A percentile compares a stretch with the other conserved stretches of the same genome.
Evolutionary conservation across 2,329 filamentous ascomycete species (phyloP).

Genomic region (Sclerotinia trifoliorum): DNA sequence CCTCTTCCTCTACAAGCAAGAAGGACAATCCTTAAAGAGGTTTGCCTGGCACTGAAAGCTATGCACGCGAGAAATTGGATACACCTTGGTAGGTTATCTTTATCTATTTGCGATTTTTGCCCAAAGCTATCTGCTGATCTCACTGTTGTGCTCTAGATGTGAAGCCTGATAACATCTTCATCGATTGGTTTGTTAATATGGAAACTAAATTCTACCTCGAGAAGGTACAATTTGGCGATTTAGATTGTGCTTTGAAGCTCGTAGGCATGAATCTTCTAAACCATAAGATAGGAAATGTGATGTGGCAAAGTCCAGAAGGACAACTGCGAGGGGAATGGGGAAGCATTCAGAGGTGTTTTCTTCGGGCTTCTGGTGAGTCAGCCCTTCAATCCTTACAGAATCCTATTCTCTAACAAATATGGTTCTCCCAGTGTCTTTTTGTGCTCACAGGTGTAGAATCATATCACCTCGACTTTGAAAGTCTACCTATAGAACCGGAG

Average conservation of each 20-base stretch:
- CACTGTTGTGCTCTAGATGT: conserved; percentile 9
- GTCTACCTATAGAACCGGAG: conserved; percentile 33
- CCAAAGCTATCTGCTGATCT: conserved; percentile 10
- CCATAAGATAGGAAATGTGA: conserved; percentile 26
- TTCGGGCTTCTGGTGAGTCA: conserved; percentile 27
- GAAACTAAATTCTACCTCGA: conserved; percentile 7
- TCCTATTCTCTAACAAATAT: conserved; percentile 16
- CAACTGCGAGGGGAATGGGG: conserved; percentile 25
- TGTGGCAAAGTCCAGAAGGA: conserved; percentile 28
- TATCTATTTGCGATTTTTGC: not conserved
- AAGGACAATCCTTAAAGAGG: conserved; percentile 14
- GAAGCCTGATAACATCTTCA: conserved; percentile 24
- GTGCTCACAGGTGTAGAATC: conserved; percentile 35
- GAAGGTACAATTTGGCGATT: conserved; percentile 23
- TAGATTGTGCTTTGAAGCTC: conserved; percentile 26
- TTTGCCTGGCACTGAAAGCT: conserved; percentile 23
- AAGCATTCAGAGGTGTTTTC: conserved; percentile 30
- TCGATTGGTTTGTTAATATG: conserved; percentile 23
- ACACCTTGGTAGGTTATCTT: conserved; percentile 23
- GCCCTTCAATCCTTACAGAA: conserved; percentile 4
- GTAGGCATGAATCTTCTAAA: conserved; percentile 24
- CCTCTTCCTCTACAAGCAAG: conserved; percentile 14
- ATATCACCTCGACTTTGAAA: conserved; percentile 34
- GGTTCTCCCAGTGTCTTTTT: conserved; percentile 32
- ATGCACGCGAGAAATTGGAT: conserved; percentile 27